A percentile compares a stretch with the other conserved stretches of the same genome.
These are phyloP conservation scores for Calonectria montana DNA, from an alignment of 2,329 filamentous ascomycete species.

Conservation along the genomic window DNA sequence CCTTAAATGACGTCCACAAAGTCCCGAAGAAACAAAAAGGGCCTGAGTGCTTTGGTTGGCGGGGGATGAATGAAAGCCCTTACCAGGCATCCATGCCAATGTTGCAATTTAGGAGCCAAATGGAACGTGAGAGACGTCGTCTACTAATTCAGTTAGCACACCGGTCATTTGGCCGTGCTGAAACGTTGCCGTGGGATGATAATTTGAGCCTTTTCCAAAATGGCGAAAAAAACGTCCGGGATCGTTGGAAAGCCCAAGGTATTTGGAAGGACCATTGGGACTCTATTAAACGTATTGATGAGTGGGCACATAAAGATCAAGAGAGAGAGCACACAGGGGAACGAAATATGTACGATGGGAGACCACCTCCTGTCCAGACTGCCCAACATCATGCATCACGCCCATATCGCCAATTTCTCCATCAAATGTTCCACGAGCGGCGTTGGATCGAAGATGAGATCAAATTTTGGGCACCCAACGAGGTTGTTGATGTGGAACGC, in stretches of 20 bases:
- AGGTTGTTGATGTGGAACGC: constrained; percentile 6
- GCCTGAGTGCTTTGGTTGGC: too few relatives aligned
- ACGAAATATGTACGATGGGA: too few relatives aligned
- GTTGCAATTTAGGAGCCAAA: background rate
- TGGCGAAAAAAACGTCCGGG: constrained; percentile 20
- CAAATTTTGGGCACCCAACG: background rate
- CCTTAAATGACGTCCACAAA: background rate
- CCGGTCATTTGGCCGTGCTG: constrained; percentile 1
- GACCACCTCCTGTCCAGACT: too few relatives aligned
- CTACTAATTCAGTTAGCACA: constrained; percentile 7
- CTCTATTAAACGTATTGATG: background rate
- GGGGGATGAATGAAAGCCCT: too few relatives aligned
- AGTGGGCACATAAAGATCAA: background rate
- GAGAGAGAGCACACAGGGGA: too few relatives aligned
- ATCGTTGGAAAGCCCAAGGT: constrained; percentile 25
- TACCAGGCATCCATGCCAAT: background rate
- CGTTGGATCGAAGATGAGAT: constrained; percentile 25
- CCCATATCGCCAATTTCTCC: constrained; percentile 28
- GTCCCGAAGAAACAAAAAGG: background rate
- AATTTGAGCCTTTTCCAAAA: constrained; percentile 7
- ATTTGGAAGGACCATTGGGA: constrained; percentile 26
- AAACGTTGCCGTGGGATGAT: constrained; percentile 26
- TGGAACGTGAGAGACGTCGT: background rate
- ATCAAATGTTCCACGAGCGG: constrained; percentile 26
- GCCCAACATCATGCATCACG: constrained; percentile 23